Evolutionary conservation across 2,329 filamentous ascomycete genomes (phyloP).

Genomic region (Fulvia fulva): DNA sequence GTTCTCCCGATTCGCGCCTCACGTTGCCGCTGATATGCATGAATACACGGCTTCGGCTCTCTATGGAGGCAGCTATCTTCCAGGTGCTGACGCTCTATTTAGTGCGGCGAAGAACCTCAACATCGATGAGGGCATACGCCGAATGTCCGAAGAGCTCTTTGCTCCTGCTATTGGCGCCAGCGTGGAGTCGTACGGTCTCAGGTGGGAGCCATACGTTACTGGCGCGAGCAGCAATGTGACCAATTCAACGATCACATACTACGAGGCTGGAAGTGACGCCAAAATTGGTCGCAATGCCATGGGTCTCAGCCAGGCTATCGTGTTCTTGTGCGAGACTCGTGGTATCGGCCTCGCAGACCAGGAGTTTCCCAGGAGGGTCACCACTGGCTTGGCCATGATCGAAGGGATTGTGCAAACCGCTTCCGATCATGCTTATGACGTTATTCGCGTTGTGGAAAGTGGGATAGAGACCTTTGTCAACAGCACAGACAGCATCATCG

Average conservation of each 20-base stretch:
- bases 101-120: slow-evolving; percentile 2
- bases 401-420: slow-evolving; percentile 35
- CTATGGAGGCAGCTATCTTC: slow-evolving; percentile 29
- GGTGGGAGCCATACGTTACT: slow-evolving; percentile 36
- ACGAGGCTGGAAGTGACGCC: slow-evolving; percentile 36
- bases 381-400: slow-evolving; percentile 34
- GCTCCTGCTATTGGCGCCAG: slow-evolving; percentile 32
- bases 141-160: slow-evolving; percentile 30
- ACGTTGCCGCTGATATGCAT: slow-evolving; percentile 35
- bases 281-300: slow-evolving; percentile 38
- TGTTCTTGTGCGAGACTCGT: slow-evolving; percentile 36
- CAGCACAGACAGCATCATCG: slow-evolving; percentile 29
- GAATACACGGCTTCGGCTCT: slow-evolving; percentile 32
- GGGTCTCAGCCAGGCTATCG: slow-evolving; percentile 35
- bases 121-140: too few relatives aligned
- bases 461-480: slow-evolving; percentile 28
- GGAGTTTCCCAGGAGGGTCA: slow-evolving; percentile 33
- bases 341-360: slow-evolving; percentile 37
- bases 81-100: slow-evolving; percentile 30
- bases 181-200: slow-evolving; percentile 27
- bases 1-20: slow-evolving; percentile 30
- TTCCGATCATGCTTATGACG: slow-evolving; percentile 26
- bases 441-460: slow-evolving; percentile 30
- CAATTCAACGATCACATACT: slow-evolving; percentile 24
- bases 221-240: slow-evolving; percentile 21